These are phyloP conservation scores for Pestalotiopsis sp. DNA, from an alignment of 2,329 filamentous ascomycete genomes.

Conservation along the genomic window DNA sequence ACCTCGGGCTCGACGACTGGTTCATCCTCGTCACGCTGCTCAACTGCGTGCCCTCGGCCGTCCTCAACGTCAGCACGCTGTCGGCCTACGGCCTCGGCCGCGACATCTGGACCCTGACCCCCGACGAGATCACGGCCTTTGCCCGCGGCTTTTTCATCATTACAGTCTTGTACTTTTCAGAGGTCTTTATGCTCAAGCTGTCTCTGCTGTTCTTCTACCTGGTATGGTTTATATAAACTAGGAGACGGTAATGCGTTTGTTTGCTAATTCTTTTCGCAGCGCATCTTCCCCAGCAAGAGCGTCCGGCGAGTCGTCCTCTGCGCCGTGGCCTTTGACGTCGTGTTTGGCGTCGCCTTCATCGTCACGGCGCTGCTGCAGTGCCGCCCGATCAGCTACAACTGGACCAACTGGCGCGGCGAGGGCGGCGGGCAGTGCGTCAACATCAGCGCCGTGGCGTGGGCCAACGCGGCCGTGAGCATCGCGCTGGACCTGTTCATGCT, in stretches of 20 bases:
- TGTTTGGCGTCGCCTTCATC: slow-evolving; percentile 25
- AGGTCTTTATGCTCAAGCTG: slow-evolving; percentile 36
- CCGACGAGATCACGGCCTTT: slow-evolving; percentile 27
- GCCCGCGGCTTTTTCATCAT: slow-evolving; percentile 26
- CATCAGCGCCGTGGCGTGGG: slow-evolving; percentile 39
- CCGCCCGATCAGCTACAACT: slow-evolving; percentile 36
- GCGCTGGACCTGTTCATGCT: slow-evolving; percentile 44
- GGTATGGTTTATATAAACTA: background rate
- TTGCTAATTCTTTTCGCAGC: slow-evolving; percentile 12
- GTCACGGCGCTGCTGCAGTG: slow-evolving; percentile 34
- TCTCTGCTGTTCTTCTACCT: slow-evolving; percentile 41
- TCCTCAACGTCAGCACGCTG: slow-evolving; percentile 20
- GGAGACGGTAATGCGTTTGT: background rate
- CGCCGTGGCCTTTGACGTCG: slow-evolving; percentile 25
- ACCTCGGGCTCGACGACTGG: slow-evolving; percentile 20
- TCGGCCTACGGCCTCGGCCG: slow-evolving; percentile 24
- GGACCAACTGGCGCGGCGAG: slow-evolving; percentile 39
- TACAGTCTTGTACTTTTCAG: slow-evolving; percentile 22
- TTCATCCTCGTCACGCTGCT: slow-evolving; percentile 19
- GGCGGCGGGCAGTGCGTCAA: slow-evolving; percentile 26
- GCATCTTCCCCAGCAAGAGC: slow-evolving; percentile 33
- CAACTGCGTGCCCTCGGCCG: slow-evolving; percentile 18
- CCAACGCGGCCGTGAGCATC: slow-evolving; percentile 42
- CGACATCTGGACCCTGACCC: slow-evolving; percentile 30
- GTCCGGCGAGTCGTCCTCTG: slow-evolving; percentile 19